Evolutionary conservation across 2,329 filamentous ascomycete species (phyloP), one percentile per base, ranked within the genome.

Genomic region (Pseudogymnoascus sp.): DNA sequence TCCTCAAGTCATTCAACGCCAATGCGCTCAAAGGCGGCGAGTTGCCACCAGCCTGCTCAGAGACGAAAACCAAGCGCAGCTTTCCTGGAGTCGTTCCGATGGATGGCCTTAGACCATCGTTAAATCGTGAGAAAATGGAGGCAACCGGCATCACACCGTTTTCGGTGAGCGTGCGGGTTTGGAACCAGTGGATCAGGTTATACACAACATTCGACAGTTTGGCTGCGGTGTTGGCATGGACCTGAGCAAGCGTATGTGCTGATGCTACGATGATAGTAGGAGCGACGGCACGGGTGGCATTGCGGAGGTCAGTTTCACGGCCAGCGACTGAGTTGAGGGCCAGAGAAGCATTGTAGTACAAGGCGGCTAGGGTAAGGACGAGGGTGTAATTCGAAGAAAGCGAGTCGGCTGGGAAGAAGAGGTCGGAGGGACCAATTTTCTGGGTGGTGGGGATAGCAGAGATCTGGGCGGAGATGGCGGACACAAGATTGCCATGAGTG

Each of bases 321-420:
- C 89, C 89, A 14, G 92, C 89, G 25, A 96, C 92, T 0, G 92
- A 95, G 76, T 91, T 97, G 70, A 99, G 83, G 25, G 92, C 91
- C 18, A 99, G 78, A 0, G 91, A 95, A 16, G 91, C 83, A 72
- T 96, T 95, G 21, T 86, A 88, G 76, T 87, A 96, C 7, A 99
- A 82, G 0, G 93, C 92, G 1, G 88, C 86, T 63, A 99, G 81
- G 0, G 91, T 91, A 64, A 96, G 80, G 62, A 87, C 84, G 25
- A 97, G 82, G 1, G 91, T 85, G 76, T 96, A 93, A 0, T 88
- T 87, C 68, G 89, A 85, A 6, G 89, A 87, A 52, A 97, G 85
- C 5, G 89, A 86, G 69, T 96, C 91, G 52, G 89, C 91, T 0
- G 93, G 88, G 12, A 97, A 83, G 72, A 99, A 90, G 6, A 96